These are phyloP conservation scores for Acanthamoeba royreba DNA, from an alignment of 208 protist species.

Conservation along the genomic window DNA sequence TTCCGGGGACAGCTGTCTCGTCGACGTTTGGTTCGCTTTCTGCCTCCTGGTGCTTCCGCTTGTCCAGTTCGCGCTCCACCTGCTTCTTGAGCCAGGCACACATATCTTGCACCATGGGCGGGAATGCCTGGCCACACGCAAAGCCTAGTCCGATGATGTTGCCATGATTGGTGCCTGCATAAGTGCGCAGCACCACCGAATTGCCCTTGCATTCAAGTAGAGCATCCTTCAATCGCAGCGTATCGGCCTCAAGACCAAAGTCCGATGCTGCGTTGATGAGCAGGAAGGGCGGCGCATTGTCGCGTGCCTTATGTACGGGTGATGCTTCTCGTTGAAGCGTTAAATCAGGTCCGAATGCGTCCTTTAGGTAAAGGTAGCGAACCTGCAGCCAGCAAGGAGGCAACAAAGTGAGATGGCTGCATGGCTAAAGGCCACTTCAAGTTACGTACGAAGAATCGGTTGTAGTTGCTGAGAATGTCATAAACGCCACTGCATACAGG, in stretches of 20 bases:
- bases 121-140: background rate
- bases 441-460: background rate
- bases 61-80: background rate
- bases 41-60: background rate
- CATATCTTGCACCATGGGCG: background rate
- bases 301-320: background rate
- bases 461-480: background rate
- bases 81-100: background rate
- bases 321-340: background rate
- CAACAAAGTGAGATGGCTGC: background rate
- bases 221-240: background rate
- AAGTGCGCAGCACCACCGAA: background rate
- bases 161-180: background rate
- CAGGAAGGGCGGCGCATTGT: conserved; percentile 1
- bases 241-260: background rate
- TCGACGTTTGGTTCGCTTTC: background rate
- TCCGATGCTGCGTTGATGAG: background rate
- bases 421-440: background rate
- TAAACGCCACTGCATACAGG: background rate
- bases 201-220: background rate
- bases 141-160: background rate
- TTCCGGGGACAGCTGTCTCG: too few species aligned
- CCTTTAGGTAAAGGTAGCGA: background rate
- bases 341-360: background rate
- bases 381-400: background rate